Evolutionary conservation across 2,329 filamentous ascomycete species (phyloP), one percentile per base, ranked within the genome.

Genomic region (Botrytis aclada): DNA sequence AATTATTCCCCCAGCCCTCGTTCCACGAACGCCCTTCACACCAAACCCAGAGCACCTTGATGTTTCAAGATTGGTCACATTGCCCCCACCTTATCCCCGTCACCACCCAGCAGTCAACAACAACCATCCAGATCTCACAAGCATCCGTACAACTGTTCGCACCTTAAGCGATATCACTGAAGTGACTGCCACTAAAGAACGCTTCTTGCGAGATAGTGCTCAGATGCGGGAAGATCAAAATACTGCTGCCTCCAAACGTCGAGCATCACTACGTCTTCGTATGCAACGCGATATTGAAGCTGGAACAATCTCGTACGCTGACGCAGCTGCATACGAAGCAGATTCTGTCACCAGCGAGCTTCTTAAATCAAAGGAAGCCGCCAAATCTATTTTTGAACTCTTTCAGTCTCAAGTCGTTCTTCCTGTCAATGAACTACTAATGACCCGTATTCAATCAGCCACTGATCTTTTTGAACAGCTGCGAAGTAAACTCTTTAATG

Each of bases 41-140:
- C 83, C 84, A 20, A 85, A 87, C 83, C 86, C 78, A 39, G 83
- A 82, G 34, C 89, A 89, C 73, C 84, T 98, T 5, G 95, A 99
- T 79, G 92, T 98, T 39, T 98, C 96, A 5, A 88, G 96, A 41
- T 88, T 99, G 1, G 92, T 99, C 7, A 98, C 96, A 0, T 86
- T 99, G 43, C 96, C 96, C 14, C 96, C 96, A 1, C 93, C 96
- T 2, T 98, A 97, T 81, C 96, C 96, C 1, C 91, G 95, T 12
- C 95, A 98, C 79, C 92, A 98, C 78, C 96, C 96, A 14, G 96
- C 96, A 0, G 93, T 98, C 25, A 98, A 97, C 81, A 99, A 98
- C 80, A 97, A 89, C 77, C 96, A 99, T 80, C 96, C 96, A 0
- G 92, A 97, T 76, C 87, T 99, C n/a, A 88, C 91, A 0, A 87